Evolutionary conservation across 2,329 filamentous ascomycete species (phyloP), one percentile per base, ranked within the genome.

Genomic region (Hypocrella siamensis): DNA sequence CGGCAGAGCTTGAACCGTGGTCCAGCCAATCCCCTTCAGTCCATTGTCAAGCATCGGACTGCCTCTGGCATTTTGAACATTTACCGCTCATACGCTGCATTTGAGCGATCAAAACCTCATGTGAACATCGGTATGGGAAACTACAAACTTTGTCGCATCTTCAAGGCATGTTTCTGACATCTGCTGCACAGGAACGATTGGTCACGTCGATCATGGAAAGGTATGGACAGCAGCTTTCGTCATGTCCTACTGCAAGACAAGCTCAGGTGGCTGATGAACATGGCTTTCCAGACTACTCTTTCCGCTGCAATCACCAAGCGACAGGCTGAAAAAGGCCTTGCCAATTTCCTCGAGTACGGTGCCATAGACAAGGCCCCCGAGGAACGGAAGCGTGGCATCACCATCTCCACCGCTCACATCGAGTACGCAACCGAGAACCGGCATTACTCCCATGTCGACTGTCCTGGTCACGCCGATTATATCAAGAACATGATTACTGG

Each of bases 401-500:
- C 90, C 57, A 98, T 98, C 57, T 86, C 90, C 37, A 92, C 90
- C 34, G 84, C 90, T 45, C 90, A 98, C 65, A 93, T 98, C 65
- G 90, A 98, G 68, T 98, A 96, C 70, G 65, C 83, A 47, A 98
- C 90, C 57, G 83, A 93, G 1, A 70, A 68, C 55, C 79, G 90
- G 53, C 90, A 98, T 69, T 98, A 98, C 66, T 90, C 90, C 51
- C 90, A 98, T 74, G 90, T 98, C 67, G 90, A 98, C 74, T 98
- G 90, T 64, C 90, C 90, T 37, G 90, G 90, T 63, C 90, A 98
- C 79, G 90, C 90, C 63, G 90, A 98, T 84, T 98, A 98, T 72
- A 96, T 98, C 70, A 98, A 98, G 76, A 98, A 98, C 79, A 98
- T 98, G 90, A 98, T 98, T 60, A 98, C 90, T 45, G 90, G 90